phyloP scores from a whole-genome alignment of 495 filamentous ascomycete genomes.

The Penicillium angulare region DNA sequence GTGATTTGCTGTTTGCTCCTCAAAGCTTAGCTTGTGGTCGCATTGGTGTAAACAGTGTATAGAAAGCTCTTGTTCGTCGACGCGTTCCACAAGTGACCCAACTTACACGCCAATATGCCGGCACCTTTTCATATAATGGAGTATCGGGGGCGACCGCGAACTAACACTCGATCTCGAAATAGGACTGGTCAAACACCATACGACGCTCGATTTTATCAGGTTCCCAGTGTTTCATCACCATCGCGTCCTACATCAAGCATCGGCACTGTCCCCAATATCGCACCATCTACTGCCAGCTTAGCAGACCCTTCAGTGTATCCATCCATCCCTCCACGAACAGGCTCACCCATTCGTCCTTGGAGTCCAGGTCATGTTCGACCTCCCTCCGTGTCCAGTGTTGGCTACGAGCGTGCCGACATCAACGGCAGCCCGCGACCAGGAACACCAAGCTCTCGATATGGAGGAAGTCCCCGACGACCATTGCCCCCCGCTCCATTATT shows the following conservation, averaged over 20 bases:
- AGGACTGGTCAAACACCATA: constrained; percentile 31
- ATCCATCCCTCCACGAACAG: constrained; percentile 49
- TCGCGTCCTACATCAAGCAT: constrained; percentile 57
- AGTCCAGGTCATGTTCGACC: constrained; percentile 63
- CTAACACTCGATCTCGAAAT: constrained; percentile 29
- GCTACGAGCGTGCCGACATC: constrained; percentile 83
- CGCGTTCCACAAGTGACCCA: constrained; percentile 1
- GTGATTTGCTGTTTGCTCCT: no score
- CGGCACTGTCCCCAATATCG: constrained; percentile 53
- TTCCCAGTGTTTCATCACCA: constrained; percentile 31
- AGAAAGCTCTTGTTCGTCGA: constrained; percentile 8
- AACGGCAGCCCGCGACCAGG: constrained; percentile 90
- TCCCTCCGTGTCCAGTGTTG: constrained; percentile 50
- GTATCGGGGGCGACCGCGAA: constrained; percentile 14
- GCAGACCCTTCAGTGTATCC: constrained; percentile 40
- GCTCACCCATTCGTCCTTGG: constrained; percentile 68
- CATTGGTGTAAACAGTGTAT: constrained; percentile 10
- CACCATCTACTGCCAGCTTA: constrained; percentile 46
- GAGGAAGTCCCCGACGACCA: constrained; percentile 80
- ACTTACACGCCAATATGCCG: neutral
- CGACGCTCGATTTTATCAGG: constrained; percentile 29
- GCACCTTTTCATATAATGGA: constrained; percentile 12
- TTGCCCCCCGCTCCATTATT: constrained; percentile 92
- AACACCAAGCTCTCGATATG: constrained; percentile 82
- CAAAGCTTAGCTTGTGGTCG: neutral